These are phyloP conservation scores for Hyaloscypha bicolor DNA, from an alignment of 495 filamentous ascomycete species.

Conservation along the genomic window DNA sequence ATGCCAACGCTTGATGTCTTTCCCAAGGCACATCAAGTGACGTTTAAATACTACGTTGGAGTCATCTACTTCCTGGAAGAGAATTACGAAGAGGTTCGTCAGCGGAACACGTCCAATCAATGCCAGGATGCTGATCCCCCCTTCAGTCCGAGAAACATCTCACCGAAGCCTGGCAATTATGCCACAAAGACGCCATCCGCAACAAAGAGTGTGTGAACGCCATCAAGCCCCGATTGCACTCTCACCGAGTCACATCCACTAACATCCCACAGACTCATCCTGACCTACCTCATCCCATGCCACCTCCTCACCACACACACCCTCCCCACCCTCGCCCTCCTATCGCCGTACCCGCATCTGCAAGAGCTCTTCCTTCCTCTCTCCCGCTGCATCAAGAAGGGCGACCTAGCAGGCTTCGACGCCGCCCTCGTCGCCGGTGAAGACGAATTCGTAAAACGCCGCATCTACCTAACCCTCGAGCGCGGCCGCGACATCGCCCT, in stretches of 20 bases:
- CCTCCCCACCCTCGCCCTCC: conserved; percentile 70
- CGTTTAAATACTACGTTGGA: conserved; percentile 93
- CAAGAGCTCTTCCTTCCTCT: conserved; percentile 78
- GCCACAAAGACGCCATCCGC: conserved; percentile 65
- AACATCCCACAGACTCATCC: conserved; percentile 65
- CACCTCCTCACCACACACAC: conserved; percentile 84
- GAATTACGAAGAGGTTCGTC: conserved; percentile 72
- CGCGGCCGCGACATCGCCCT: conserved; percentile 87
- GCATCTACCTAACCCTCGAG: conserved; percentile 93
- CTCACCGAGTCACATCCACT: conserved; percentile 12
- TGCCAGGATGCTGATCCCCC: conserved; percentile 5
- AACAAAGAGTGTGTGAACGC: conserved; percentile 72
- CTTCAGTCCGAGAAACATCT: conserved; percentile 78
- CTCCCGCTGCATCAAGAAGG: conserved; percentile 72
- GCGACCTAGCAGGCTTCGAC: conserved; percentile 84
- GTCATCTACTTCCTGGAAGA: conserved; percentile 90
- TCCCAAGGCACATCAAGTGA: conserved; percentile 89
- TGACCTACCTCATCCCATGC: conserved; percentile 95
- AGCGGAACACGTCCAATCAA: background rate
- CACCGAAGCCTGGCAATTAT: conserved; percentile 74
- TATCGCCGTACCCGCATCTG: conserved; percentile 75
- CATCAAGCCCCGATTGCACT: background rate
- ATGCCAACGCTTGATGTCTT: conserved; percentile 74
- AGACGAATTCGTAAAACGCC: conserved; percentile 87
- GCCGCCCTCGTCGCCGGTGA: conserved; percentile 77